Base-by-base conservation (phyloP, 352 stramenopile genomes). In the Phytopythium helicoides region DNA sequence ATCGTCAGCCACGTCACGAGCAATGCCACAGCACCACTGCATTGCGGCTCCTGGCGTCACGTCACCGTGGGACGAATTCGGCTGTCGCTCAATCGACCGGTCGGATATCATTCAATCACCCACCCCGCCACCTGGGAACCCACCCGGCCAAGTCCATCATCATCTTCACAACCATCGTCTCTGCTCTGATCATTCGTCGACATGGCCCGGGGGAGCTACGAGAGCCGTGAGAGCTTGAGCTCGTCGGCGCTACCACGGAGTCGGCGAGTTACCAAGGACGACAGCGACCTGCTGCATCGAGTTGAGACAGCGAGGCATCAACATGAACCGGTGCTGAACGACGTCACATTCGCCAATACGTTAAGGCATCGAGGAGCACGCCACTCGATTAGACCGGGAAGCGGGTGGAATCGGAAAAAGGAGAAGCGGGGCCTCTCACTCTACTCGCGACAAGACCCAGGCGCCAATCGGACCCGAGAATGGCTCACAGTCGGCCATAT, bases 391-490 rank as follows among this genome's bases (percentile, higher is more conserved):
- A 62, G 55, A 4, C 35, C 55, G 2, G 51, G 53, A 31, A 51
- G 58, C 21, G 58, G 66, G 8, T 74, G 66, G 66, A 76, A 67
- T 46, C 64, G 62, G 59, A 64, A 64, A 37, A 37, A 44, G 22
- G 63, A 67, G 50, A 62, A 42, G 34, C 44, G 54, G 33, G 28
- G 52, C 18, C 69, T 71, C 21, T 67, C 66, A 6, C 33, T 68
- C 3, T 74, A 68, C 49, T 45, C 52, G 31, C 45, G 45, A n/a
- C n/a, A n/a, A n/a, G n/a, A n/a, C n/a, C n/a, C n/a, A n/a, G n/a
- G n/a, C n/a, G n/a, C n/a, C n/a, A n/a, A n/a, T n/a, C n/a, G n/a
- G 25, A 37, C 44, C 22, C 65, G 62, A 12, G 60, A 73, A 52
- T 62, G 68, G 14, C 33, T 71, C 7, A 46, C 54, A 3, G 56